Base-by-base conservation (phyloP, 768 basidiomycete species). In the Vararia minispora region DNA sequence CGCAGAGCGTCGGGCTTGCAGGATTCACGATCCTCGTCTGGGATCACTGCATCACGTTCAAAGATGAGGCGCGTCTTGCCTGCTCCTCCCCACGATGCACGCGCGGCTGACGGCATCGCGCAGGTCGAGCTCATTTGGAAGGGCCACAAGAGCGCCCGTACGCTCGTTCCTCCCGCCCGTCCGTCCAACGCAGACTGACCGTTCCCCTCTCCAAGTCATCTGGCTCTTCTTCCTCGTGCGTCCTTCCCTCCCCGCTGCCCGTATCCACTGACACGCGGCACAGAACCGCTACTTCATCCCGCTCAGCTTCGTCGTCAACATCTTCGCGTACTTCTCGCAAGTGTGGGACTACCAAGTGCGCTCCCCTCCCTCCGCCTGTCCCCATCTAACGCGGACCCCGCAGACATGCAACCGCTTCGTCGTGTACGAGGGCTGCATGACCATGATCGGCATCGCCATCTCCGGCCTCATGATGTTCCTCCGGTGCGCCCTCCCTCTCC, bases 251-350 rank as follows among this genome's bases (percentile, higher is more conserved):
- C 9, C 20, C 14, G 10, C 29, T 8, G 7, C 10, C 10, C 5
- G 5, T 13, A 11, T 17, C 13, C 3, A 20, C 35, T 42, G 21
- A 32, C 26, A n/a, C 3, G 21, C 18, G 27, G 12, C 27, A 24
- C 36, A 79, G 76, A 79, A 79, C 47, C 70, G 77, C 18, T 80
- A 80, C 47, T 55, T 79, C 14, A 76, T 72, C 0, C 76, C 76
- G 0, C 55, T 79, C 2, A 73, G 71, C 1, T 79, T 80, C 49
- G 66, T 77, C 13, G 52, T 78, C 31, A 76, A 78, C 41, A 49
- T 77, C 0, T 55, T 42, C 21, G 58, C 57, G 3, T 56, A 56
- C 35, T 45, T 52, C 25, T 46, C 48, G 14, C 33, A 33, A 1
- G 13, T 36, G 3, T 56, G 51, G 50, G 49, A 44, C 1, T 18